phyloP scores from a whole-genome alignment of 164 flowering plant genomes.

The Berberis vulgaris region DNA sequence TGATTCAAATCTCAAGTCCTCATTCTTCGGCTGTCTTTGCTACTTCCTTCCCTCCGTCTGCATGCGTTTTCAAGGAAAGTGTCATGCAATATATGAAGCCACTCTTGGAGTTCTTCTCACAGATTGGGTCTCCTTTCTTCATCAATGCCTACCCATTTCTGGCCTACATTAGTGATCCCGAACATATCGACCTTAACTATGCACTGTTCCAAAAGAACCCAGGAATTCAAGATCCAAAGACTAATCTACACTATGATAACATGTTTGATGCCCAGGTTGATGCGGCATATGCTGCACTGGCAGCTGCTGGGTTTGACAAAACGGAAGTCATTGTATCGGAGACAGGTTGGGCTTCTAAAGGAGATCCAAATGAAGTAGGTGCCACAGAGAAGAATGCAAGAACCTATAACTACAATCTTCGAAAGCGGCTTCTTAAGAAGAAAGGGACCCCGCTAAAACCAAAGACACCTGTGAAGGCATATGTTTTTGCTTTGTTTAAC shows the following conservation, averaged over 20 bases:
- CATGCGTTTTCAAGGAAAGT: conserved; percentile 51
- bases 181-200: conserved; percentile 55
- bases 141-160: conserved; percentile 83
- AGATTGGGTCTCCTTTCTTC: conserved; percentile 58
- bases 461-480: conserved; percentile 43
- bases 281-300: conserved; percentile 72
- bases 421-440: conserved; percentile 44
- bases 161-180: conserved; percentile 64
- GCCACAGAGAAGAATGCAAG: conserved; percentile 50
- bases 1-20: conserved; percentile 51
- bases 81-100: conserved; percentile 57
- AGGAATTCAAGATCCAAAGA: conserved; percentile 55
- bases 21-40: conserved; percentile 73
- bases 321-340: conserved; percentile 78
- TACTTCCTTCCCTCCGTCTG: conserved; percentile 66
- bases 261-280: conserved; percentile 79
- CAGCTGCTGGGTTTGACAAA: conserved; percentile 49
- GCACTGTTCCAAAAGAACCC: conserved; percentile 52
- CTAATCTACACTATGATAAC: conserved; percentile 74
- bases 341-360: conserved; percentile 85
- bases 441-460: conserved; percentile 83
- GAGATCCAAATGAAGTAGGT: conserved; percentile 63
- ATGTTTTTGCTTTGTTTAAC: conserved; percentile 72
- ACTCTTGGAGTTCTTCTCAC: conserved; percentile 57
- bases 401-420: conserved; percentile 53